Evolutionary conservation across 306 rosid genomes (phyloP).

Genomic region (Sicyos edulis): DNA sequence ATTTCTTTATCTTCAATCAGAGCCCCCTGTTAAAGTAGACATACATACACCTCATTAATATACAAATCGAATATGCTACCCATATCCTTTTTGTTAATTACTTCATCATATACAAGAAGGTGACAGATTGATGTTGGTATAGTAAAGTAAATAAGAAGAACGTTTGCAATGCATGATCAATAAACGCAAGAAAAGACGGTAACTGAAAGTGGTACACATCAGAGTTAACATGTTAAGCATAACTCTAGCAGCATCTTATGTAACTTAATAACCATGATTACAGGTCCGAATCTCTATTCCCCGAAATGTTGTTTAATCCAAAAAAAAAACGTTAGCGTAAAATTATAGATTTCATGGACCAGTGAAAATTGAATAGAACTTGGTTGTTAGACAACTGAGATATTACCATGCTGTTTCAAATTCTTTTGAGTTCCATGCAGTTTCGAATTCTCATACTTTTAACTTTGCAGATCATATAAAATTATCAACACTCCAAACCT

Average conservation of each 20-base stretch:
- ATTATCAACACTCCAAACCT: neutral
- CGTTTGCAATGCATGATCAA: neutral
- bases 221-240: too few species aligned
- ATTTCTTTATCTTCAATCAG: conserved; percentile 28
- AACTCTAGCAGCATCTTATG: too few species aligned
- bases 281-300: too few species aligned
- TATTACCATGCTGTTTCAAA: neutral
- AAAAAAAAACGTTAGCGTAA: neutral
- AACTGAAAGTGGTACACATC: too few species aligned
- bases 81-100: neutral
- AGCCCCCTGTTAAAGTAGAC: conserved; percentile 48
- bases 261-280: too few species aligned
- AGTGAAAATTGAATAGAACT: too few species aligned
- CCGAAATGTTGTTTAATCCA: too few species aligned
- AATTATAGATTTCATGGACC: neutral
- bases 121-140: neutral
- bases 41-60: neutral
- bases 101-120: neutral
- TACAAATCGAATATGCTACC: too few species aligned
- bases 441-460: neutral
- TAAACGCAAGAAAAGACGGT: neutral
- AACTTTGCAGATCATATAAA: neutral
- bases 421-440: too few species aligned
- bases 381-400: too few species aligned
- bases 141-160: neutral